A percentile compares a stretch with the other conserved stretches of the same genome.
These are phyloP conservation scores for Cyberlindnera xylosilytica DNA, from an alignment of 805 yeast genomes.

Conservation along the genomic window DNA sequence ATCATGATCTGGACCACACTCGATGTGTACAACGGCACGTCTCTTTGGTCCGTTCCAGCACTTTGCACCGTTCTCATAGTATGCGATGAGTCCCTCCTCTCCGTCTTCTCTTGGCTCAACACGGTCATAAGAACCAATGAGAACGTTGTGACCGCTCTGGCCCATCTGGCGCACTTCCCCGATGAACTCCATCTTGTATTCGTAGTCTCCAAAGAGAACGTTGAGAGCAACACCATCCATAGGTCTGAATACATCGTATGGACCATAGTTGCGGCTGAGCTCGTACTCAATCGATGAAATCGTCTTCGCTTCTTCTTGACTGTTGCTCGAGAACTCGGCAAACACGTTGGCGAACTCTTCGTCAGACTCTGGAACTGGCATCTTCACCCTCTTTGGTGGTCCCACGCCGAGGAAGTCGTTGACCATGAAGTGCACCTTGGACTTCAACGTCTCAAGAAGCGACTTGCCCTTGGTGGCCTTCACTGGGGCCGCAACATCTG, in stretches of 20 bases:
- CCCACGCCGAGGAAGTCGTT: constrained; percentile 24
- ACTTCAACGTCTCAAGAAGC: constrained; percentile 11
- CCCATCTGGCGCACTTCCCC: constrained; percentile 57
- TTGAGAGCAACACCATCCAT: constrained; percentile 46
- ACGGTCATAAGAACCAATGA: constrained; percentile 45
- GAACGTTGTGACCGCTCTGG: constrained; percentile 39
- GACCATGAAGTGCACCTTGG: constrained; percentile 11
- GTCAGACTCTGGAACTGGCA: constrained; percentile 14
- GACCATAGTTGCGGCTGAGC: constrained; percentile 46
- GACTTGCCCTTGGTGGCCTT: constrained; percentile 3
- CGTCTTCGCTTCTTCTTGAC: neutral
- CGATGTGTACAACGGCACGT: constrained; percentile 57
- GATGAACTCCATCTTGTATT: constrained; percentile 58
- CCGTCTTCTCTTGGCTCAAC: constrained; percentile 29
- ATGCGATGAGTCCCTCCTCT: constrained; percentile 32
- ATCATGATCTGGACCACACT: constrained; percentile 60
- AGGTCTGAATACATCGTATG: constrained; percentile 61
- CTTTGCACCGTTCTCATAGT: constrained; percentile 60
- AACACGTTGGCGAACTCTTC: constrained; percentile 16
- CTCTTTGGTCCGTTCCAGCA: constrained; percentile 97
- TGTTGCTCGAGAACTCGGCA: constrained; percentile 8
- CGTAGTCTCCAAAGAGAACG: constrained; percentile 63
- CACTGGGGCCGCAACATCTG: constrained; percentile 1
- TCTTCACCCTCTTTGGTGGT: constrained; percentile 11
- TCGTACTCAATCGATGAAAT: constrained; percentile 9